Conservation (phyloP, 345 rosid species). For the Brassica cretica region DNA sequence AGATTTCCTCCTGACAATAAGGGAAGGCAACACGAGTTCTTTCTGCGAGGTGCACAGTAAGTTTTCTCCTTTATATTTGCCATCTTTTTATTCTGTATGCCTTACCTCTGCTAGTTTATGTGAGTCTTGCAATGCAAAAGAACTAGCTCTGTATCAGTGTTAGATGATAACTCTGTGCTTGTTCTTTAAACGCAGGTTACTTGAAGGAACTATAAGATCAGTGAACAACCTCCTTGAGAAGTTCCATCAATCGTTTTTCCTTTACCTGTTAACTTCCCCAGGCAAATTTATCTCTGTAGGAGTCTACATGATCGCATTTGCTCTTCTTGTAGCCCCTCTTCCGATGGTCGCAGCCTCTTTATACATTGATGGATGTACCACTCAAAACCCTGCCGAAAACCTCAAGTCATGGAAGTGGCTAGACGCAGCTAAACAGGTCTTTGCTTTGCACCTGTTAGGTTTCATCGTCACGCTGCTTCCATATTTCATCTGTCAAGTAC, state of each 20-base stretch:
- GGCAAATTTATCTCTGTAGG: constrained; percentile 88
- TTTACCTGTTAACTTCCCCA: constrained; percentile 82
- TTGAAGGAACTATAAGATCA: constrained; percentile 89
- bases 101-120: background rate
- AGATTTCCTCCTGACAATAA: constrained; percentile 47
- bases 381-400: constrained; percentile 26
- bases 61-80: constrained; percentile 33
- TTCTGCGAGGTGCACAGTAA: constrained; percentile 74
- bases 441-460: constrained; percentile 72
- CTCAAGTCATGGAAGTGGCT: constrained; percentile 81
- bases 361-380: constrained; percentile 52
- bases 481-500: constrained; percentile 59
- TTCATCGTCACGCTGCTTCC: constrained; percentile 66
- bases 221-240: constrained; percentile 95
- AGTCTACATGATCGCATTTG: constrained; percentile 94
- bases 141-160: constrained; percentile 2
- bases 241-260: constrained; percentile 95
- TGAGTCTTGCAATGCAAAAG: background rate
- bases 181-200: constrained; percentile 58
- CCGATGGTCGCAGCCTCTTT: constrained; percentile 88
- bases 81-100: background rate
- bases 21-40: constrained; percentile 63
- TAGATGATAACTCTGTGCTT: constrained; percentile 4
- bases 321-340: constrained; percentile 86
- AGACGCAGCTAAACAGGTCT: constrained; percentile 67